Conservation (phyloP, 31 red algal genomes). For the Odonthalia washingtoniensis region DNA sequence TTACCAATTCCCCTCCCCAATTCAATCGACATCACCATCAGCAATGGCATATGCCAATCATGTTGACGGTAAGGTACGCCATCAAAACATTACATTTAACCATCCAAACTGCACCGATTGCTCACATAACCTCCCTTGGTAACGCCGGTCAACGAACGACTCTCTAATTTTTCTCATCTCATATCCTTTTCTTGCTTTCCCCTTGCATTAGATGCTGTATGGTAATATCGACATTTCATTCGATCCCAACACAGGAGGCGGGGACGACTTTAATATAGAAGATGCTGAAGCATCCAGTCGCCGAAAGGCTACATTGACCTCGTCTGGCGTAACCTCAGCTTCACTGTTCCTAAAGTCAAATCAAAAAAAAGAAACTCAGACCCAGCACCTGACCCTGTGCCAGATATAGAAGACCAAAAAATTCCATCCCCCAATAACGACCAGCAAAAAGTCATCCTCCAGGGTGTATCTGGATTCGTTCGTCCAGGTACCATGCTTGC, state of each 20-base stretch:
- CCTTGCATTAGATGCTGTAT: slow-evolving; percentile 27
- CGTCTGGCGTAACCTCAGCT: slow-evolving; percentile 71
- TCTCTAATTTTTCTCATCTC: no score
- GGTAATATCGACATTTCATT: slow-evolving; percentile 65
- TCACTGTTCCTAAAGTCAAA: slow-evolving; percentile 56
- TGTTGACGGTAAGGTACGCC: no score
- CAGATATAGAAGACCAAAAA: slow-evolving; percentile 14
- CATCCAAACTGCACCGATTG: no score
- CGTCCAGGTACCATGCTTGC: slow-evolving; percentile 87
- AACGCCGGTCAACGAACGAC: no score
- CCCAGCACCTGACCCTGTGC: background rate
- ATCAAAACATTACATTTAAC: no score
- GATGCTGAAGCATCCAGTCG: slow-evolving; percentile 41
- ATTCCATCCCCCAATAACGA: background rate
- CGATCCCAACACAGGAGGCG: slow-evolving; percentile 55
- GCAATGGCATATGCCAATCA: no score
- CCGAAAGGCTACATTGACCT: slow-evolving; percentile 60
- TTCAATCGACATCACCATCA: no score
- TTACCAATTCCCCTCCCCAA: no score
- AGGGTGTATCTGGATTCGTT: slow-evolving; percentile 78
- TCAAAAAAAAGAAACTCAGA: background rate
- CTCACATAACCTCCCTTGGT: no score
- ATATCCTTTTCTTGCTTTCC: no score
- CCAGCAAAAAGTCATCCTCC: slow-evolving; percentile 80
- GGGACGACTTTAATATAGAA: slow-evolving; percentile 17